These are phyloP conservation scores for Cucumis hystrix DNA, from an alignment of 306 rosid genomes.

Conservation along the genomic window DNA sequence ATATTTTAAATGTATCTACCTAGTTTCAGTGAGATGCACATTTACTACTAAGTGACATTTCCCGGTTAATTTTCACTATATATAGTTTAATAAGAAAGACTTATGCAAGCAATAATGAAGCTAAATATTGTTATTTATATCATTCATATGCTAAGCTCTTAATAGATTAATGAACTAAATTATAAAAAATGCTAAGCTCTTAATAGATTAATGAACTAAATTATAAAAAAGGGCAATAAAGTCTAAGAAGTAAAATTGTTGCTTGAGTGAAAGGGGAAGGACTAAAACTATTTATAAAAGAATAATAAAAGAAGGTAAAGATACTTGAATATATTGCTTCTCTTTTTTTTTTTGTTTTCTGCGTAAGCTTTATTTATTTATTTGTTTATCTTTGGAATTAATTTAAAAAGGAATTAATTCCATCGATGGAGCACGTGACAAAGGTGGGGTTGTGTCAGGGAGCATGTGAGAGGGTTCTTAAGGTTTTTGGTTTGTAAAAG, in stretches of 20 bases:
- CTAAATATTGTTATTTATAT: no score
- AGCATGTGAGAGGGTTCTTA: constrained; percentile 51
- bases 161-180: no score
- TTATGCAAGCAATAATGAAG: no score
- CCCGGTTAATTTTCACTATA: no score
- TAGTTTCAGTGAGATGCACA: neutral
- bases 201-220: no score
- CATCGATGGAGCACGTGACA: constrained; percentile 63
- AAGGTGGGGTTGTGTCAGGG: constrained; percentile 63
- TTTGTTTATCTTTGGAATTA: neutral
- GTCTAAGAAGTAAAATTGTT: neutral
- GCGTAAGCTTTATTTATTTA: neutral
- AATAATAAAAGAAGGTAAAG: neutral
- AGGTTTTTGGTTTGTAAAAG: constrained; percentile 20
- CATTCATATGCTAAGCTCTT: no score
- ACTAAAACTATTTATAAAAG: neutral
- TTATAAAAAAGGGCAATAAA: no score
- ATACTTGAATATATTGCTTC: neutral
- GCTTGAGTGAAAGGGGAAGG: no score
- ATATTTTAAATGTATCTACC: neutral
- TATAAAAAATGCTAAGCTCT: no score
- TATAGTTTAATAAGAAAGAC: no score
- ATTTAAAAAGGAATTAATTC: neutral
- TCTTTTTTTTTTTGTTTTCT: neutral
- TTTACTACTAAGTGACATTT: neutral